Evolutionary conservation across 495 filamentous ascomycete genomes (phyloP).

Genomic region (Trichoderma orchidacearum): DNA sequence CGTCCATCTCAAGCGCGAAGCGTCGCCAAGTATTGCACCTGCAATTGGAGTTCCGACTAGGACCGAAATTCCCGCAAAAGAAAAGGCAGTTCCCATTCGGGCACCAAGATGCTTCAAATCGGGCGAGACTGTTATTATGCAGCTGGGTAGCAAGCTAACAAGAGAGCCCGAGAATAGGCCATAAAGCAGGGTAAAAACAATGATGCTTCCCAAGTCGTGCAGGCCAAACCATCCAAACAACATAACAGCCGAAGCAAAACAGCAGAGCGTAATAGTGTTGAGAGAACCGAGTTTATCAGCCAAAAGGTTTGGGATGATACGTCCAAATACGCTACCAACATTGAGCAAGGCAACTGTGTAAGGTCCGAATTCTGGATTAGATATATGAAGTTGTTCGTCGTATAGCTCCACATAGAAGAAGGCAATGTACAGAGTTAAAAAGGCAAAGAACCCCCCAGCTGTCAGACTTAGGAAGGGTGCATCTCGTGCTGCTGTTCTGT

Average conservation of each 20-base stretch:
- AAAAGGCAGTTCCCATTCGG: constrained; percentile 53
- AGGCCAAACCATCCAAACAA: constrained; percentile 47
- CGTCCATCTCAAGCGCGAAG: neutral
- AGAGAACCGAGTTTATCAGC: constrained; percentile 48
- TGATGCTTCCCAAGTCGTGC: constrained; percentile 39
- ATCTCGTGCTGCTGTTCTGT: constrained; percentile 4
- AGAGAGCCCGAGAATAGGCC: constrained; percentile 59
- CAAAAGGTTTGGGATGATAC: constrained; percentile 44
- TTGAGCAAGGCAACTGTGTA: constrained; percentile 60
- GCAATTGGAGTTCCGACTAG: constrained; percentile 56
- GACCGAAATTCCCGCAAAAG: constrained; percentile 39
- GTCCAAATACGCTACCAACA: constrained; percentile 43
- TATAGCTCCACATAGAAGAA: constrained; percentile 50
- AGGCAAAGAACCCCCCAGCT: constrained; percentile 6
- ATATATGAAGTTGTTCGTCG: constrained; percentile 36
- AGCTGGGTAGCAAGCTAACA: constrained; percentile 46
- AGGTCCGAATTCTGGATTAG: constrained; percentile 35
- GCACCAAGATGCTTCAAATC: constrained; percentile 49
- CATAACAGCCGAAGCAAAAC: constrained; percentile 32
- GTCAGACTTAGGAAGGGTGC: constrained; percentile 4
- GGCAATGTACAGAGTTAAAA: constrained; percentile 26
- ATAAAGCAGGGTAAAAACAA: constrained; percentile 50
- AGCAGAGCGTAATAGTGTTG: constrained; percentile 43
- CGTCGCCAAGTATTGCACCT: constrained; percentile 28
- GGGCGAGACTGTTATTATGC: constrained; percentile 43